These are phyloP conservation scores for Trypanosoma boissoni DNA, from an alignment of 208 protist genomes.

Conservation along the genomic window DNA sequence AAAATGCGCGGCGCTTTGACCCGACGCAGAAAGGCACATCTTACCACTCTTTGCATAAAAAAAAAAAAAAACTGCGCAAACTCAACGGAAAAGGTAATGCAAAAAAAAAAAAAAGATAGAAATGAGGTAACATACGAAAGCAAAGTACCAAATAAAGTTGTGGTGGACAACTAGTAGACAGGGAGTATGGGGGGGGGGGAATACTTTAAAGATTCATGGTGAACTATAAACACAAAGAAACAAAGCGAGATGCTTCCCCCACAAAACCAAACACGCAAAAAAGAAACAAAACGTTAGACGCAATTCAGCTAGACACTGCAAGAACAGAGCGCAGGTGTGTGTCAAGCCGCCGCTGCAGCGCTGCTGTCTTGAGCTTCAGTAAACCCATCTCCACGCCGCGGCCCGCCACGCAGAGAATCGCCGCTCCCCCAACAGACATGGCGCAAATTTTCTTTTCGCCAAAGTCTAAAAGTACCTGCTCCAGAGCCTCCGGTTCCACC, in stretches of 20 bases:
- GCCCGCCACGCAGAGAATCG: slow-evolving; percentile 53
- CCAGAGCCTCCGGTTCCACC: slow-evolving; percentile 58
- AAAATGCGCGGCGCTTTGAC: not conserved
- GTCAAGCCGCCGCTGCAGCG: slow-evolving; percentile 64
- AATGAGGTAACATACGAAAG: no score
- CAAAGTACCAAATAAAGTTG: no score
- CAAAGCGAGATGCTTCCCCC: not conserved
- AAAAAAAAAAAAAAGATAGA: slow-evolving; percentile 6
- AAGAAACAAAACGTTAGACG: not conserved
- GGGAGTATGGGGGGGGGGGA: no score
- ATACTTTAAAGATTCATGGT: no score
- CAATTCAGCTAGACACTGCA: slow-evolving; percentile 2
- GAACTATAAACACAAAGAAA: no score
- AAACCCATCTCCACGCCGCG: slow-evolving; percentile 54
- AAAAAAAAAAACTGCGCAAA: not conserved
- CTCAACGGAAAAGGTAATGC: not conserved
- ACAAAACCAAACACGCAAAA: slow-evolving; percentile 5
- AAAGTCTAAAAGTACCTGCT: slow-evolving; percentile 72
- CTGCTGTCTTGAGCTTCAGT: slow-evolving; percentile 78
- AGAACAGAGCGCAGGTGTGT: slow-evolving; percentile 53
- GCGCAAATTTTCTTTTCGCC: slow-evolving; percentile 61
- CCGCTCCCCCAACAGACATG: slow-evolving; percentile 65
- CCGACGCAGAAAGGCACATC: not conserved
- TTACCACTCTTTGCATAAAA: slow-evolving; percentile 15
- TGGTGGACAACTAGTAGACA: no score